Percentiles rank a stretch among this genome's conserved stretches.
Conservation (phyloP, 2,329 filamentous ascomycete genomes). For the Verticillium nubilum region DNA sequence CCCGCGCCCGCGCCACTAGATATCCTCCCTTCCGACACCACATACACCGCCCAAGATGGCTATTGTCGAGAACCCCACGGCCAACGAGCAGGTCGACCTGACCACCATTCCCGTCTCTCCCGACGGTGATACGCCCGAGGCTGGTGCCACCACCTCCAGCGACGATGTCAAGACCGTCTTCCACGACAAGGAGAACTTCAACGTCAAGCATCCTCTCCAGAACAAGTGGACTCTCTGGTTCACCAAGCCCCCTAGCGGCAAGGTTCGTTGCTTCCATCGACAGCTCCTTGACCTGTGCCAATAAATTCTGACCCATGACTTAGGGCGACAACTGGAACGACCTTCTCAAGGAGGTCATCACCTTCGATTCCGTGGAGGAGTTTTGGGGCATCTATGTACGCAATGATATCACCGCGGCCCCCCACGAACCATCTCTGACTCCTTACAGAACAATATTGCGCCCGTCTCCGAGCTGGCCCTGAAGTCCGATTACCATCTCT, state of each 20-base stretch:
- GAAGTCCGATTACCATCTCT: conserved; percentile 99
- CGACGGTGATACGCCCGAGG: conserved; percentile 52
- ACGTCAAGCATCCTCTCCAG: conserved; percentile 97
- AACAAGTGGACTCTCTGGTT: conserved; percentile 99
- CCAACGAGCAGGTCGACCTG: conserved; percentile 57
- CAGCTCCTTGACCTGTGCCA: not conserved
- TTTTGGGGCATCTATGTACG: conserved; percentile 99
- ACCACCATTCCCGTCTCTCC: conserved; percentile 64
- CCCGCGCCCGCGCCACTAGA: conserved; percentile 2
- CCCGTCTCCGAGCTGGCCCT: conserved; percentile 90
- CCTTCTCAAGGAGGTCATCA: conserved; percentile 95
- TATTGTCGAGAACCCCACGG: conserved; percentile 23
- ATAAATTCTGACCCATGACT: conserved; percentile 14
- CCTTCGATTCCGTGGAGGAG: conserved; percentile 96
- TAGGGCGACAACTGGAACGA: conserved; percentile 99
- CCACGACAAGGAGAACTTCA: conserved; percentile 98
- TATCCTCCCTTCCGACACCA: conserved; percentile 4
- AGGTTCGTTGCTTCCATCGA: conserved; percentile 49
- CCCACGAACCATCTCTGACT: conserved; percentile 7
- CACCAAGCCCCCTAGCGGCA: conserved; percentile 94
- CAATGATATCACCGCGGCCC: conserved; percentile 15
- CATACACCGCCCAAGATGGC: conserved; percentile 25
- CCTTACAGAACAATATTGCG: conserved; percentile 90
- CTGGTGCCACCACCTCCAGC: conserved; percentile 40
- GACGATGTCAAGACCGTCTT: conserved; percentile 71